Evolutionary conservation across 371 early-diverging fungal genomes (phyloP).

Genomic region (Lichtheimia hyalospora): DNA sequence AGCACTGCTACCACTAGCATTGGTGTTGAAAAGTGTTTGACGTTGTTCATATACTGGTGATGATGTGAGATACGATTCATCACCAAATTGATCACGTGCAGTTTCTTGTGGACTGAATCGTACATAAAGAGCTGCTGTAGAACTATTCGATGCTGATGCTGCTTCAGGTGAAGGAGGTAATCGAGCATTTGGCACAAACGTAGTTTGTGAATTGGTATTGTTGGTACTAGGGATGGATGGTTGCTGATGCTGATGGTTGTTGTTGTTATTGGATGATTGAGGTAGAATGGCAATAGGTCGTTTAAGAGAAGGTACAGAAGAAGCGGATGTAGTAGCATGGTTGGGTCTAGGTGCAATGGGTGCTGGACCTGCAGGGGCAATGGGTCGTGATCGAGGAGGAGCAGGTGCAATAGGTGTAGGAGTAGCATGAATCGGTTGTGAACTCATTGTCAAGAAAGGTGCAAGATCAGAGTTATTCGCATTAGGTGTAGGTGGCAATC

Average conservation of each 20-base stretch:
- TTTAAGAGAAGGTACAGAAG: not conserved
- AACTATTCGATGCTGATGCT: constrained; percentile 2
- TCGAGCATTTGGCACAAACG: not conserved
- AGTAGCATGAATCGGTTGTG: not conserved
- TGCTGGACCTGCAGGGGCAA: not conserved
- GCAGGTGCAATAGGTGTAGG: constrained; percentile 4
- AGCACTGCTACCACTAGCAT: constrained; percentile 1
- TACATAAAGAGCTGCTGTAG: constrained; percentile 13
- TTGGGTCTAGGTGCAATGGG: not conserved
- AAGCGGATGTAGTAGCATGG: not conserved
- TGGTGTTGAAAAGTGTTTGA: not conserved
- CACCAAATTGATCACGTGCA: constrained; percentile 2
- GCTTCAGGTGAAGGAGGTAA: not conserved
- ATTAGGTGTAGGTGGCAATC: not conserved
- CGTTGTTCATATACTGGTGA: not conserved
- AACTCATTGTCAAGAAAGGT: constrained; percentile 12
- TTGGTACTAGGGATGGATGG: not conserved
- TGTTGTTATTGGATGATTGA: not conserved
- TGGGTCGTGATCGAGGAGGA: not conserved
- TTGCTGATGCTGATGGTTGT: not conserved
- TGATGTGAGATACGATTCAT: too few relatives aligned
- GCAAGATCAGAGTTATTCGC: constrained; percentile 4
- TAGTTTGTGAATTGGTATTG: not conserved
- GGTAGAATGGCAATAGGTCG: not conserved
- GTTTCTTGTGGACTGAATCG: constrained; percentile 15